Evolutionary conservation across 106 monocot species (phyloP), one percentile per base, ranked within the genome.

Genomic region (Allium fistulosum): DNA sequence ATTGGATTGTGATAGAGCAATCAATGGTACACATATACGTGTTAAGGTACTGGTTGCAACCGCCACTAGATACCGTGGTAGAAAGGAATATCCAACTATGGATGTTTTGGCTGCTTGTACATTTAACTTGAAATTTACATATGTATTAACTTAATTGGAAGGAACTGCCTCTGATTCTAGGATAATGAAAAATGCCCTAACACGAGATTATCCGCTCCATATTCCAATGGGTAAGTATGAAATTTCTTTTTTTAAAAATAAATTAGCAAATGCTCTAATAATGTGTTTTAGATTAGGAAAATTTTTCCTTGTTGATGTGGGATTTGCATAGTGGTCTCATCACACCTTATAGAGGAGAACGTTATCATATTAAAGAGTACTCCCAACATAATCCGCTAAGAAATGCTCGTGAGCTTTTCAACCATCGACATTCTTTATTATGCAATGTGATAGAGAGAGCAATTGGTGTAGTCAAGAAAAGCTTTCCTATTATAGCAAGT

Each of bases 101-200:
- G 2, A 59, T 59, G 59, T 59, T n/a, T 17, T 10, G 59, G 9
- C 2, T n/a, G 59, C 59, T 59, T 17, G 59, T 17, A 59, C 8
- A 12, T 59, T 59, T 10, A 22, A 59, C 59, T 59, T 59, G 9
- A 59, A n/a, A n/a, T n/a, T n/a, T n/a, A n/a, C n/a, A 59, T 8
- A 17, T 59, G 22, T 59, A 22, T 59, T 59, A n/a, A n/a, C 59
- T 59, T 2, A 8, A 22, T 59, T 2, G 59, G 15, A 59, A 59
- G 59, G 59, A 12, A n/a, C 59, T 12, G 22, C 59, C 8, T 59
- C 3, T 59, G 9, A 59, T 17, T 59, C 59, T 59, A 59, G 59
- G 15, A 59, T 59, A 59, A 59, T 59, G 59, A 59, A 59, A 17
- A 59, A 59, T 59, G 59, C 59, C 15, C 15, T 59, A 59, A 59